Base-by-base conservation (phyloP, 768 basidiomycete genomes). In the Filobasidium floriforme region DNA sequence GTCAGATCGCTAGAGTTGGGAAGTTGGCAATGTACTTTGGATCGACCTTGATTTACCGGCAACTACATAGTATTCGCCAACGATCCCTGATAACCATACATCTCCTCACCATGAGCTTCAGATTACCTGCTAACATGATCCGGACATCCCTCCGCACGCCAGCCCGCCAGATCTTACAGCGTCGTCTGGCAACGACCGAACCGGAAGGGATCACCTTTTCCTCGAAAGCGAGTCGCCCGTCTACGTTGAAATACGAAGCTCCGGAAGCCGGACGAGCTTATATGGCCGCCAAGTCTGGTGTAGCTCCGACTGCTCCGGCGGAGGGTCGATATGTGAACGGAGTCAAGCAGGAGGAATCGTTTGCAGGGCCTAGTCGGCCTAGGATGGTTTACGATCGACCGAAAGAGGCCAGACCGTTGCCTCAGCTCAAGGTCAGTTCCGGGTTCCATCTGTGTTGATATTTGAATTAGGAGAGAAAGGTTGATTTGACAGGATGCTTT, bases 341-440 rank as follows among this genome's bases (percentile, higher is more conserved):
- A 32, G 32, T 37, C 9, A 41, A 32, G 24, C 19, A 28, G 41
- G 59, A 52, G 28, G 60, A 66, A 51, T 70, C 68, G 10, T 78
- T 76, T 63, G 70, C 44, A 10, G 77, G 75, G 28, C 77, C 77
- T 0, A 73, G 72, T 65, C 71, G 70, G 43, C 75, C 75, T 9
- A 70, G 77, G 52, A 69, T 76, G 73, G 32, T 71, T 18, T 78
- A 78, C 68, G 72, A 73, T 29, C 51, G 75, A 32, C 73, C 72
- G 6, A 68, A 68, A 43, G 71, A 70, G 7, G 70, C 68, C 41
- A 71, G 73, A 62, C 73, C 73, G 52, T 62, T 78, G 67, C 77
- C 77, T 0, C 68, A 54, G 41, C 37, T 76, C 1, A 66, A 67
- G 65, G 76, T 74, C 62, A 63, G 77, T 70, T 32, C 37, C 18